These are phyloP conservation scores for Pholiota adiposa DNA, from an alignment of 1,284 basidiomycete genomes.

Conservation along the genomic window DNA sequence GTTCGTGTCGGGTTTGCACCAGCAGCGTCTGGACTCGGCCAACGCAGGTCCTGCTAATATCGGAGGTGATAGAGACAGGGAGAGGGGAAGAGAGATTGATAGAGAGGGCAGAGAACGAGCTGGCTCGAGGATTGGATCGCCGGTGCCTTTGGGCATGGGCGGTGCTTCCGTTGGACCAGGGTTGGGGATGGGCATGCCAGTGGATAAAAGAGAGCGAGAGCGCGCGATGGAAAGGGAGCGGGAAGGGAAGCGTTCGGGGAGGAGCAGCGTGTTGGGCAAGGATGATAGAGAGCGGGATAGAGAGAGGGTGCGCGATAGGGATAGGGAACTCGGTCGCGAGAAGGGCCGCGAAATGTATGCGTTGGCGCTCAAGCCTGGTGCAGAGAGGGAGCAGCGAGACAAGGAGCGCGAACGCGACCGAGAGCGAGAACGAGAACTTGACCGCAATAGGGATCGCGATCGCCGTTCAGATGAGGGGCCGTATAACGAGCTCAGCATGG, in stretches of 20 bases:
- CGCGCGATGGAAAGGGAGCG: constrained; percentile 1
- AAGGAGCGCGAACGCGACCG: constrained; percentile 7
- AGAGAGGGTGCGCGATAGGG: constrained; percentile 13
- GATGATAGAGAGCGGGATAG: constrained; percentile 15
- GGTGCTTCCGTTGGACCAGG: neutral
- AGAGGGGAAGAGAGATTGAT: neutral
- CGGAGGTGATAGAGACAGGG: neutral
- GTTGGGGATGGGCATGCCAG: constrained; percentile 1
- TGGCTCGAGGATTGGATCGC: constrained; percentile 12
- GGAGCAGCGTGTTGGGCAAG: constrained; percentile 18
- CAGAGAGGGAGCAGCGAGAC: constrained; percentile 7
- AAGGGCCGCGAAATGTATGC: constrained; percentile 18
- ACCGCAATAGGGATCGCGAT: neutral
- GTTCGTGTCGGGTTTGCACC: constrained; percentile 29
- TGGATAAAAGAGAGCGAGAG: constrained; percentile 22
- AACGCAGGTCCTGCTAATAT: constrained; percentile 5
- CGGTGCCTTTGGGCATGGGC: neutral
- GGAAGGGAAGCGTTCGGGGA: constrained; percentile 10
- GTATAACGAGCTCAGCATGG: constrained; percentile 2
- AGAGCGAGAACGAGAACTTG: too few species aligned
- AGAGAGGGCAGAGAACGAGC: constrained; percentile 15
- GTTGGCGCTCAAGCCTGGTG: constrained; percentile 1
- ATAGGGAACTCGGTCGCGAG: constrained; percentile 11
- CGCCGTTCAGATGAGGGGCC: constrained; percentile 1
- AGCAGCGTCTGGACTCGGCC: constrained; percentile 15